A percentile compares a stretch with the other conserved stretches of the same genome.
These are phyloP conservation scores for Zygosaccharomyces pseudorouxii DNA, from an alignment of 805 yeast genomes.

Conservation along the genomic window DNA sequence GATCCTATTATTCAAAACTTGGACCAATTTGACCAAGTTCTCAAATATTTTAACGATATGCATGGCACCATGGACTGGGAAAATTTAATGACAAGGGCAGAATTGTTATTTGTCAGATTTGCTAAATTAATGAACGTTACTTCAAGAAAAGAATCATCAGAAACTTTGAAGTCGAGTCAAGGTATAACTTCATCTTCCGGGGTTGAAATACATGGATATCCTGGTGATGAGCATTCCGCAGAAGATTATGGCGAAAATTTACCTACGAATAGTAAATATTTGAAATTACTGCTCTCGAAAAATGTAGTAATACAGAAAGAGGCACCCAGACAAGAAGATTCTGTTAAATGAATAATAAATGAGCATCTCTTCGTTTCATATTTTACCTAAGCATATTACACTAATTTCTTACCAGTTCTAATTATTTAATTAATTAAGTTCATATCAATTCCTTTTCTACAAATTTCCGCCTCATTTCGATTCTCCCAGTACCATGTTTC, in stretches of 20 bases:
- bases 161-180: conserved; percentile 1
- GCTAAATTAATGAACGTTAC: conserved; percentile 73
- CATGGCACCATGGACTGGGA: conserved; percentile 70
- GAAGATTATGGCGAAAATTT: conserved; percentile 5
- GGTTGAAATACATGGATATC: conserved; percentile 10
- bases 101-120: conserved; percentile 74
- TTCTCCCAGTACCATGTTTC: conserved; percentile 41
- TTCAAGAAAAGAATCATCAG: conserved; percentile 42
- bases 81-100: conserved; percentile 78
- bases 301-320: conserved; percentile 65
- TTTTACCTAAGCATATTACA: background rate
- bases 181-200: conserved; percentile 7
- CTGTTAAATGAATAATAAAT: conserved; percentile 15
- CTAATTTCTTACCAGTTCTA: background rate
- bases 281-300: conserved; percentile 56
- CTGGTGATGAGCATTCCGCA: conserved; percentile 3
- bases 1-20: conserved; percentile 70
- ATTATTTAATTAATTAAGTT: conserved; percentile 1
- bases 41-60: conserved; percentile 88
- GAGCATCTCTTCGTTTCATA: background rate
- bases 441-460: conserved; percentile 36
- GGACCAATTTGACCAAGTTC: conserved; percentile 79
- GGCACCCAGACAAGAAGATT: conserved; percentile 25
- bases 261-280: conserved; percentile 30
- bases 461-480: conserved; percentile 40